A percentile compares a stretch with the other conserved stretches of the same genome.
Conservation (phyloP, 2,329 filamentous ascomycete species). For the Colletotrichum limetticola region DNA sequence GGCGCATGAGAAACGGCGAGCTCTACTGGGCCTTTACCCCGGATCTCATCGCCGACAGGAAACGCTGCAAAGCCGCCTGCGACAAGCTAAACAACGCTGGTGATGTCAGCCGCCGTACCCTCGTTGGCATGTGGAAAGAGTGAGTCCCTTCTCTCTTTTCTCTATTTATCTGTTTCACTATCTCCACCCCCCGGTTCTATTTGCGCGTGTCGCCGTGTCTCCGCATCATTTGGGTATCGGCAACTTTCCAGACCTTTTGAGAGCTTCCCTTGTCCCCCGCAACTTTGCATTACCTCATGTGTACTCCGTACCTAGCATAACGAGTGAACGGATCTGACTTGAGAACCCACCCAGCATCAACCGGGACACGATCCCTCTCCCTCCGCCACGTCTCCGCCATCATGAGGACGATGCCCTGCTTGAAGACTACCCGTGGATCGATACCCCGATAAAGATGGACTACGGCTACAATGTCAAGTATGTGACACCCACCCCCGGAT, state of each 20-base stretch:
- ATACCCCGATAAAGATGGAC: constrained; percentile 76
- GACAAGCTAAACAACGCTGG: constrained; percentile 72
- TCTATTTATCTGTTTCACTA: not conserved
- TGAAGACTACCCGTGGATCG: constrained; percentile 73
- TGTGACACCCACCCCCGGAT: constrained; percentile 14
- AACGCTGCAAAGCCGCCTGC: constrained; percentile 71
- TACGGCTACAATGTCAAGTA: constrained; percentile 80
- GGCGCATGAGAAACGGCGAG: constrained; percentile 73
- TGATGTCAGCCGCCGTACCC: constrained; percentile 67
- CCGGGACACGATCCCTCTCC: constrained; percentile 71
- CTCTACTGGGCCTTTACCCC: constrained; percentile 81
- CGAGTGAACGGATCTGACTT: constrained; percentile 3
- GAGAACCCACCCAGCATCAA: constrained; percentile 61
- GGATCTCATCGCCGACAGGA: constrained; percentile 70
- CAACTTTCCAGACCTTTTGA: not conserved
- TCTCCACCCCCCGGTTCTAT: not conserved
- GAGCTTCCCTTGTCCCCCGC: not conserved
- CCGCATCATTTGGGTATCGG: not conserved
- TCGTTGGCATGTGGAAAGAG: constrained; percentile 78
- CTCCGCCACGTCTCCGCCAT: constrained; percentile 63
- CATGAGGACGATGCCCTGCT: constrained; percentile 75
- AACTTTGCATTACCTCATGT: not conserved
- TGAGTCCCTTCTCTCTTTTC: constrained; percentile 53
- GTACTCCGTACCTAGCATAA: not conserved
- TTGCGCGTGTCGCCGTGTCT: not conserved